Evolutionary conservation across 805 yeast species (phyloP), one percentile per base, ranked within the genome.

Genomic region (Lachancea lanzarotensis): DNA sequence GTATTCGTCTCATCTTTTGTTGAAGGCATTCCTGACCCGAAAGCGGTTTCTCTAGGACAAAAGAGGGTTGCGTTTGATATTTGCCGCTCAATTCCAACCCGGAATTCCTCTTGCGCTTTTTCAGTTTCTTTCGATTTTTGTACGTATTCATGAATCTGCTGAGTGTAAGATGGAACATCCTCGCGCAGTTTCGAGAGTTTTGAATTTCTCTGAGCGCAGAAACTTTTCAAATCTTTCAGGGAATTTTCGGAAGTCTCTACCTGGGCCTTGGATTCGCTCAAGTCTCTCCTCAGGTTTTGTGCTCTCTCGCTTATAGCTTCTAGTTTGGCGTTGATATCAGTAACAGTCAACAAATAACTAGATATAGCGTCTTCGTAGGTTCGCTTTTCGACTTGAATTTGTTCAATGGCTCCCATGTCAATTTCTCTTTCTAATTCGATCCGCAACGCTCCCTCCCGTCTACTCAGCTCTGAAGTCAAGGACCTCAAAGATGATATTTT

Each of bases 31-130:
- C 66, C 70, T 4, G 61, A 46, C 1, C 71, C 50, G 3, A 60
- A 60, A 1, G 80, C 73, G 16, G 72, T 74, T 8, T 73, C 78
- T 34, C 74, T 56, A 0, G 71, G 48, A 52, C 87, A 81, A 40
- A 72, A 68, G 22, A 63, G 57, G 7, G 35, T 40, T 4, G 79
- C 80, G 27, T 49, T 44, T 1, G 47, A 48, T 9, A 50, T 47
- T 34, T 63, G 62, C 3, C 41, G 48, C 7, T 52, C 49, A 15
- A 68, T 59, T 31, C 65, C 66, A 6, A 56, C 54, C 3, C 60
- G 57, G 20, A 66, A 50, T 2, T 45, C 49, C 5, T 48, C 52
- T 3, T 65, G 51, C 47, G 63, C 68, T 13, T 52, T 54, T 5
- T 49, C 45, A 29, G 63, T 42, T 33, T 62, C 60, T 9, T 46